Evolutionary conservation across 306 rosid genomes (phyloP), one percentile per base, ranked within the genome.

Genomic region (Quercus gilva): DNA sequence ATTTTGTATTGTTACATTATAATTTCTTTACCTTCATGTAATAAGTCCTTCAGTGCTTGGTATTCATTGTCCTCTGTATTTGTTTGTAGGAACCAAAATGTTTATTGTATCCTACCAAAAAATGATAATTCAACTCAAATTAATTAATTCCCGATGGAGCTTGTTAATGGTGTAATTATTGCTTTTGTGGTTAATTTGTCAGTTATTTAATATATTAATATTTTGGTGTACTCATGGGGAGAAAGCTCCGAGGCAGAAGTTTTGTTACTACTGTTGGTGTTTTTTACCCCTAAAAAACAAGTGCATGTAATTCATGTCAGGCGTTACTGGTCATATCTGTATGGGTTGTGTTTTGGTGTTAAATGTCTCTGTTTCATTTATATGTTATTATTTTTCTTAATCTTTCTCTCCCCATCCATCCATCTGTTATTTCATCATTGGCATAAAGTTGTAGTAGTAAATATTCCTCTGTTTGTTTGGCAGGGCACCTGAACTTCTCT

Each of bases 401-500:
- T 35, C n/a, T 35, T 18, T 33, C 51, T 67, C 9, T 65, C 43
- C 3, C 20, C 11, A 43, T 19, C 49, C 13, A 6, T 19, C 23
- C 19, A 11, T 7, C 14, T 8, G 13, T 67, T 23, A 31, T 1
- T 5, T 18, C 17, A 68, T 35, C n/a, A 9, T 20, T 71, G 33
- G 55, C 21, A 19, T 68, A 12, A 45, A 35, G 26, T 33, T 69
- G 19, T 4, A 20, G 19, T 21, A 17, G 2, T 77, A 59, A 69
- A 65, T 55, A 5, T 72, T 77, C n/a, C 69, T 78, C 72, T 75
- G 31, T 73, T 56, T 86, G 81, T 77, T 73, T 75, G 76, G 72
- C 84, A 96, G 99, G 96, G 96, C 99, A 73, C 99, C 99, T 17
- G 99, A 96, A 83, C 97, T 96, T 78, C 91, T 96, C 64, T 76